Evolutionary conservation across 306 rosid genomes (phyloP).

Genomic region (Ceratonia siliqua): DNA sequence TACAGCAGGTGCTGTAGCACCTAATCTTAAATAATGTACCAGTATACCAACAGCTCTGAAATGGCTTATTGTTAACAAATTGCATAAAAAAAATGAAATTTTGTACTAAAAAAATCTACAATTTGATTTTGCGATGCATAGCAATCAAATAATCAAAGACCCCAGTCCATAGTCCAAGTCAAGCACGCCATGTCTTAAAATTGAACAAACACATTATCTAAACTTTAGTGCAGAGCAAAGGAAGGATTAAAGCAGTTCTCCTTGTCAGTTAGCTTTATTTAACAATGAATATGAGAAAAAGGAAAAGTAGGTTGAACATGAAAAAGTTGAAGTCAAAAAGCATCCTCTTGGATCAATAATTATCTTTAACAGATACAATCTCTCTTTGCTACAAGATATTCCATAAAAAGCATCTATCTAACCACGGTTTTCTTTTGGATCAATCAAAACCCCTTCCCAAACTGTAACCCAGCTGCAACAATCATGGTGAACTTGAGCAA

Average conservation of each 20-base stretch:
- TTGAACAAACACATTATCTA: neutral
- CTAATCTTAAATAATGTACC: no score
- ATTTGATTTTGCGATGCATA: neutral
- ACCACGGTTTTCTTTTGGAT: no score
- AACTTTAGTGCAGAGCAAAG: neutral
- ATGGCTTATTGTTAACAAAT: neutral
- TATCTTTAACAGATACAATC: neutral
- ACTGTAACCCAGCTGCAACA: neutral
- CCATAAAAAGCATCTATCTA: no score
- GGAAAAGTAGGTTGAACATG: neutral
- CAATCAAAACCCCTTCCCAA: no score
- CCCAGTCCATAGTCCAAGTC: neutral
- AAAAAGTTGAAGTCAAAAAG: neutral
- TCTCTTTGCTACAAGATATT: neutral
- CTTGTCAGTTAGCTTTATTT: neutral
- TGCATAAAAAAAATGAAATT: neutral
- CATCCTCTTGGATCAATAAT: neutral
- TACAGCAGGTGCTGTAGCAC: no score
- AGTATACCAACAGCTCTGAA: no score
- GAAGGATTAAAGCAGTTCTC: neutral
- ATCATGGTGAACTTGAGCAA: slow-evolving; percentile 18
- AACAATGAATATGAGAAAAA: neutral
- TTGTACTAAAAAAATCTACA: neutral
- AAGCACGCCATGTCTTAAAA: slow-evolving; percentile 3
- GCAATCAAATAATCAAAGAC: neutral